Conservation (phyloP, 148 eudicot species). For the Polygonum aviculare region DNA sequence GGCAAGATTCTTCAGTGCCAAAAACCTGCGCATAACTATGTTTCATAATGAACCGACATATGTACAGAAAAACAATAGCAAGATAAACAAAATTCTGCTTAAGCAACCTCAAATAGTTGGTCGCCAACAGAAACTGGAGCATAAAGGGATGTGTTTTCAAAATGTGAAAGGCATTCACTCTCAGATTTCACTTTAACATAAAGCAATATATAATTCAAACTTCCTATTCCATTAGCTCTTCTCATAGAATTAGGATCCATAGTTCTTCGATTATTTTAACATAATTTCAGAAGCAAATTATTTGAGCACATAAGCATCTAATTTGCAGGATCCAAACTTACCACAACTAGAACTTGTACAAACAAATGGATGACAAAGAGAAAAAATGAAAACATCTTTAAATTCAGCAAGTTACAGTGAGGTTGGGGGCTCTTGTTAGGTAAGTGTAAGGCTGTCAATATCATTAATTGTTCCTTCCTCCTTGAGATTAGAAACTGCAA, state of each 20-base stretch:
- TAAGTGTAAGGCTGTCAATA: background rate
- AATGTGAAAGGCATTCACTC: background rate
- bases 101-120: background rate
- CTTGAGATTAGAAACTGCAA: background rate
- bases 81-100: background rate
- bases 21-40: constrained; percentile 43
- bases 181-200: background rate
- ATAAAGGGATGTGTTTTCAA: background rate
- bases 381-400: background rate
- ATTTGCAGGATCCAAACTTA: background rate
- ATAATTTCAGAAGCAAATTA: background rate
- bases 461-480: background rate
- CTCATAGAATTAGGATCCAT: background rate
- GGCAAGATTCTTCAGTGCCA: constrained; percentile 96
- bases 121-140: background rate
- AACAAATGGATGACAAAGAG: background rate
- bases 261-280: background rate
- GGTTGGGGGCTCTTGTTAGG: background rate
- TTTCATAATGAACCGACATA: background rate
- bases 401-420: background rate
- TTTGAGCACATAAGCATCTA: background rate
- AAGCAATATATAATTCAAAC: background rate
- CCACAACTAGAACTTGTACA: background rate
- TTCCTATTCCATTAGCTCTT: background rate
- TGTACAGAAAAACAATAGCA: background rate